Evolutionary conservation across 2,329 filamentous ascomycete species (phyloP), one percentile per base, ranked within the genome.

Genomic region (Leptographium flavum): DNA sequence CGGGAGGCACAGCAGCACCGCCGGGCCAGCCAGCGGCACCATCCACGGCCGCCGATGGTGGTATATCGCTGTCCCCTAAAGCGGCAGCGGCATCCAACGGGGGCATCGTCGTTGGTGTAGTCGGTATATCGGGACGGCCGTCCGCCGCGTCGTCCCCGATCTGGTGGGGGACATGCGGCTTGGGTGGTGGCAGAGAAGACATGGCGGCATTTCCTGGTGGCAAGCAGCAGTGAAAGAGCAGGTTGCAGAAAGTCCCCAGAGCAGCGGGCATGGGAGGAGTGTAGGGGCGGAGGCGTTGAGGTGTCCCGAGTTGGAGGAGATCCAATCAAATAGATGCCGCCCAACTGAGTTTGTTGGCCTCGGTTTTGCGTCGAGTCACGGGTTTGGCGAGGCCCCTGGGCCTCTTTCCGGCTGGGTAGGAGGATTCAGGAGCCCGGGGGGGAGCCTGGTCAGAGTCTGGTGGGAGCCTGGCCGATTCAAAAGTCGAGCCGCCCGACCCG

Each of bases 181-280:
- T 35, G 13, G 23, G 27, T 3, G 14, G 17, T 4, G 42, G 33
- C 21, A 43, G 25, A 11, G 35, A 30, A 22, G 37, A 25, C 43
- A 45, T 45, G 37, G 30, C 23, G 21, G 43, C 43, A 45, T 45
- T 14, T 21, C 30, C 36, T 11, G 35, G 15, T 28, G 42, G 33
- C 15, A 13, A 6, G 11, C 13, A 38, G 15, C 19, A 32, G 9
- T 10, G 13, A 11, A 13, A n/a, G 14, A 44, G 28, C 19, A 22
- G 27, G 9, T 14, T 17, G 40, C n/a, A n/a, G 8, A 35, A 19
- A 32, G 15, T 14, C 19, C 17, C 30, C 30, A 15, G 10, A 11
- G 28, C 39, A 22, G 27, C 19, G 19, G 28, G 31, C 28, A 41
- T 23, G 27, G 17, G 28, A 32, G 17, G 19, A 7, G 19, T 31